These are phyloP conservation scores for Spiromastix sp. DNA, from an alignment of 2,329 filamentous ascomycete genomes.

Conservation along the genomic window DNA sequence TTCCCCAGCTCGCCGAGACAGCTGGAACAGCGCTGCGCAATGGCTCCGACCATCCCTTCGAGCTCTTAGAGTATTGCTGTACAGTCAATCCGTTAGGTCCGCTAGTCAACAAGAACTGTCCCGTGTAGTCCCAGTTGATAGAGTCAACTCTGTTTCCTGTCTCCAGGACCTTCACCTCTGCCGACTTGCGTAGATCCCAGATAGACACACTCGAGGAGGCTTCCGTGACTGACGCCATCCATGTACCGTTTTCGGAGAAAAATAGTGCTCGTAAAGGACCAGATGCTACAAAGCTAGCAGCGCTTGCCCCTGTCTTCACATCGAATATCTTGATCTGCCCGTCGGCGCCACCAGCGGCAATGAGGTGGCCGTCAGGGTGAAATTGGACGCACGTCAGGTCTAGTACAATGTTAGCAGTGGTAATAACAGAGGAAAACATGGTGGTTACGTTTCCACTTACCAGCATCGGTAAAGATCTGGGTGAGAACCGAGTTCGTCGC, in stretches of 20 bases:
- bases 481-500: constrained; percentile 56
- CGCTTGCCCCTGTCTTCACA: constrained; percentile 65
- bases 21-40: constrained; percentile 65
- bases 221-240: constrained; percentile 76
- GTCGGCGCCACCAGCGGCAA: constrained; percentile 70
- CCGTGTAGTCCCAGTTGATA: constrained; percentile 86
- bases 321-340: constrained; percentile 85
- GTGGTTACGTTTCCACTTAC: constrained; percentile 41
- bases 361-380: constrained; percentile 92
- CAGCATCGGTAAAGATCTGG: constrained; percentile 68
- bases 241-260: constrained; percentile 96
- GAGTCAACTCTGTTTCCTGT: constrained; percentile 67
- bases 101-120: constrained; percentile 78
- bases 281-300: constrained; percentile 57
- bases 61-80: constrained; percentile 77
- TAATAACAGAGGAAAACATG: constrained; percentile 1
- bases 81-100: constrained; percentile 74
- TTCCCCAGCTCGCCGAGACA: constrained; percentile 67
- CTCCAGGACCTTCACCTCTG: constrained; percentile 74
- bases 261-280: constrained; percentile 63
- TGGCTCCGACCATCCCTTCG: constrained; percentile 83
- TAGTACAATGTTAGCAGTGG: constrained; percentile 28
- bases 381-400: constrained; percentile 71
- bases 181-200: constrained; percentile 84
- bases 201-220: constrained; percentile 70